Base-by-base conservation (phyloP, 441 rosid genomes). In the Erodium trifolium region DNA sequence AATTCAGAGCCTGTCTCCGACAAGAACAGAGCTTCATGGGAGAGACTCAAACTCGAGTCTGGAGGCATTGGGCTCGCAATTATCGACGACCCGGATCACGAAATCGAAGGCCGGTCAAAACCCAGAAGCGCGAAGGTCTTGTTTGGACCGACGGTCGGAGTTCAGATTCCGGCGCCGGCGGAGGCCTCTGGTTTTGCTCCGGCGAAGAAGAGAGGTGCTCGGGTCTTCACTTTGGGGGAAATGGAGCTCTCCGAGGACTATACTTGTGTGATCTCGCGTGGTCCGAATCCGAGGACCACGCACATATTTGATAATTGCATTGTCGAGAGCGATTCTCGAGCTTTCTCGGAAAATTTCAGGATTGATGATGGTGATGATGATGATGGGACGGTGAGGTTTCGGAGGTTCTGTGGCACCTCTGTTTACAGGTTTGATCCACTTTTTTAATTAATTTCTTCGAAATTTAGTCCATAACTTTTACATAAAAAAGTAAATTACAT, bases 221-320 rank as follows among this genome's bases (percentile, higher is more conserved):
- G 59, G 63, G 51, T 65, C 29, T 35, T 64, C 62, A 72, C 78
- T 23, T 75, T 80, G 67, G 83, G 79, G 59, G 90, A 86, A 78
- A 83, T 91, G 82, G 88, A 87, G 83, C 82, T 82, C 57, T 87
- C 88, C 34, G 98, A 89, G 76, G 98, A 93, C 62, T 93, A 93
- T 67, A 91, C 97, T 6, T 75, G 98, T 62, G 90, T 93, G 72
- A 85, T 83, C 39, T 83, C 88, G 34, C 89, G 83, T 64, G 97
- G 95, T 18, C 87, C 93, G 6, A 86, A 89, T 70, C 96, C 97
- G 2, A 88, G 78, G 73, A 85, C 89, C 49, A 93, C 95, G 12
- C 98, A 86, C 73, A 87, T 91, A 53, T 91, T 87, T 75, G 88
- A 86, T 55, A 80, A 91, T 82, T 88, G 89, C 78, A 74, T 93